Evolutionary conservation across 305 asterid species (phyloP).

Genomic region (Withania somnifera): DNA sequence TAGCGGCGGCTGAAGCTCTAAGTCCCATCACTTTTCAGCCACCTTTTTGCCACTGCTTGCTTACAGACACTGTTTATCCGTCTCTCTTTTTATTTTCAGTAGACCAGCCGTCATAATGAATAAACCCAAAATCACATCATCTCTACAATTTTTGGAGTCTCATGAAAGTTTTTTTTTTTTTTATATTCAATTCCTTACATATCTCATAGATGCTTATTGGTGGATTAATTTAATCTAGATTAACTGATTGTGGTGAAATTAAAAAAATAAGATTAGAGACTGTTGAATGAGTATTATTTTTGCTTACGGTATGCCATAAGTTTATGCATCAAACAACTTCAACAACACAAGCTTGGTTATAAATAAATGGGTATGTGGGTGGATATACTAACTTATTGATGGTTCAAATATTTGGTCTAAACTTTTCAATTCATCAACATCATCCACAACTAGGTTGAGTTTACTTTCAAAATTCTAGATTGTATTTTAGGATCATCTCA

Average conservation of each 20-base stretch:
- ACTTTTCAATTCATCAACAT: background rate
- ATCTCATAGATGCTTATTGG: background rate
- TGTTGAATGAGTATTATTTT: background rate
- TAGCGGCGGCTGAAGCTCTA: conserved; percentile 61
- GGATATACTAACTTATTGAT: background rate
- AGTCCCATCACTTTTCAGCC: no score
- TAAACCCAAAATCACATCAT: background rate
- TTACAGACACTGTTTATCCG: no score
- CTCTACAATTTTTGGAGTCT: background rate
- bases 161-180: background rate
- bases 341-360: background rate
- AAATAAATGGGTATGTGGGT: background rate
- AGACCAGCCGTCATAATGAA: background rate
- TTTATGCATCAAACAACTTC: background rate
- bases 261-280: background rate
- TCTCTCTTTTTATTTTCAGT: no score
- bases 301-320: background rate
- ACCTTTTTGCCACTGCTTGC: no score
- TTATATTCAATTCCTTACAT: background rate
- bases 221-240: background rate
- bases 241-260: background rate
- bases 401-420: background rate
- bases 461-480: background rate
- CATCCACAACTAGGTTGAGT: background rate
- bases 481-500: background rate